A percentile compares a stretch with the other conserved stretches of the same genome.
phyloP scores from a whole-genome alignment of 139 green algal species.

The Chlamydomonas eustigma region DNA sequence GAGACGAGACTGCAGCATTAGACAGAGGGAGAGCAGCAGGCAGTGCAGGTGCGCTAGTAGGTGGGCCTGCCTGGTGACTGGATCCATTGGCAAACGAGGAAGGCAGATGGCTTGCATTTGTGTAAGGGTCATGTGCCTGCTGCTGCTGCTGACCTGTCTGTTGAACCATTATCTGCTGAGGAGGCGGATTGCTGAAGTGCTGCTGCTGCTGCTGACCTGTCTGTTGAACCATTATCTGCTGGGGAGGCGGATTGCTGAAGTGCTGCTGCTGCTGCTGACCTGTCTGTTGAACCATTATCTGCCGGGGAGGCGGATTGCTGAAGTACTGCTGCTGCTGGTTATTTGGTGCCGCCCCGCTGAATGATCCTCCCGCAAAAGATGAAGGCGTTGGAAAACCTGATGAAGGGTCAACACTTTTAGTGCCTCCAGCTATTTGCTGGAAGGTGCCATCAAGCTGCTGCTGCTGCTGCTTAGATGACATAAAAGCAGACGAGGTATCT shows the following conservation, averaged over 20 bases:
- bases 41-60: not conserved
- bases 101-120: not conserved
- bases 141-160: conserved; percentile 5
- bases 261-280: conserved; percentile 12
- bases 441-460: no score
- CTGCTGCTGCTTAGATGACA: no score
- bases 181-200: no score
- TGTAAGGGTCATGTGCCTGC: not conserved
- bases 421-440: no score
- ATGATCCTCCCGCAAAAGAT: no score
- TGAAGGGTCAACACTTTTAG: no score
- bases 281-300: conserved; percentile 10
- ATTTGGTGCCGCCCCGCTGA: no score
- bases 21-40: no score
- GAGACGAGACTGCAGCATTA: not conserved
- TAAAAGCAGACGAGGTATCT: no score
- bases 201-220: conserved; percentile 6
- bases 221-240: not conserved
- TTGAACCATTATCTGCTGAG: no score
- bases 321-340: not conserved
- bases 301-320: not conserved
- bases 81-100: conserved; percentile 1
- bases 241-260: no score
- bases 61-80: not conserved
- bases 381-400: no score